A percentile compares a stretch with the other conserved stretches of the same genome.
Conservation (phyloP, 768 basidiomycete genomes). For the Suillus bovinus region DNA sequence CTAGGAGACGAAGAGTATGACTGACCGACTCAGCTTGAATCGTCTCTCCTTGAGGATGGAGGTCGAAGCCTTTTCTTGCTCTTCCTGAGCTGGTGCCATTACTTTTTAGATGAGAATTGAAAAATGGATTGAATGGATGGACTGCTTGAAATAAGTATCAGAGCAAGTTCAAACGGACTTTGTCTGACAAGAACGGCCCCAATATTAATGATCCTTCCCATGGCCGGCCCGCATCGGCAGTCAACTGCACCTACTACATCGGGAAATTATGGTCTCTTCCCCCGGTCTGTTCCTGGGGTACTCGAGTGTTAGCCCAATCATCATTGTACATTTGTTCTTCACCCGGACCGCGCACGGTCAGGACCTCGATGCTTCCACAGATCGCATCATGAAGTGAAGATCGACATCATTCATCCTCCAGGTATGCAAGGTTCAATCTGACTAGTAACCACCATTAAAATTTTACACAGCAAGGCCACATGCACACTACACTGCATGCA, state of each 20-base stretch:
- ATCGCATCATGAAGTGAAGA: constrained; percentile 3
- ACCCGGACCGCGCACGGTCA: neutral
- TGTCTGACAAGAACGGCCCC: neutral
- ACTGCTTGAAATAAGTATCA: constrained; percentile 29
- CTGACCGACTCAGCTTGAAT: constrained; percentile 85
- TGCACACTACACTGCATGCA: neutral
- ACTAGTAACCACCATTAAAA: neutral
- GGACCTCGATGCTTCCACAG: neutral
- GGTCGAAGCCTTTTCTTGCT: constrained; percentile 46
- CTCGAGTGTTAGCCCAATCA: neutral
- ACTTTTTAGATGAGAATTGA: constrained; percentile 10
- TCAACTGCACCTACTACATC: constrained; percentile 21
- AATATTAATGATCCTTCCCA: constrained; percentile 6
- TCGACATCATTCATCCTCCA: neutral
- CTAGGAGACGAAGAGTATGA: constrained; percentile 5
- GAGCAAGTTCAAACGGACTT: constrained; percentile 15
- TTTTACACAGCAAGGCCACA: neutral
- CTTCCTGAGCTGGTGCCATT: constrained; percentile 34
- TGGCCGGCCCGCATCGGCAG: constrained; percentile 29
- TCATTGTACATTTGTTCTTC: constrained; percentile 23
- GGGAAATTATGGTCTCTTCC: constrained; percentile 19
- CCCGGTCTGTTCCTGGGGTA: constrained; percentile 19
- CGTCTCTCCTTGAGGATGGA: constrained; percentile 74
- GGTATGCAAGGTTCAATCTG: neutral
- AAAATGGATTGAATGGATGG: constrained; percentile 8